These are phyloP conservation scores for Handroanthus guayacan DNA, from an alignment of 257 asterid genomes.

Conservation along the genomic window DNA sequence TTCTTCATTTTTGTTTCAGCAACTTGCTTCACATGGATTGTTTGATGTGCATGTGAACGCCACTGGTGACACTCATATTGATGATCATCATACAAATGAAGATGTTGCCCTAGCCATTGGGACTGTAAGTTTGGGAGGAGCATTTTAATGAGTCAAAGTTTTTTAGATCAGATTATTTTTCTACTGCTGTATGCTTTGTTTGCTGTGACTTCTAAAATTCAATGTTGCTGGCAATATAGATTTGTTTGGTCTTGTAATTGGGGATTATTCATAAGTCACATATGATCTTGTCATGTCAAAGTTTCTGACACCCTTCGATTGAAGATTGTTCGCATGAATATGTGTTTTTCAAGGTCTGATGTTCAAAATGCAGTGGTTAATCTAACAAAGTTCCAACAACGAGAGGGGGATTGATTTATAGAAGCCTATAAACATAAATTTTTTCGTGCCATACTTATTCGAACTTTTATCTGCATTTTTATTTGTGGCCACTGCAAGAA, in stretches of 20 bases:
- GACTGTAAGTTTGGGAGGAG: conserved; percentile 57
- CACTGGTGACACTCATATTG: conserved; percentile 87
- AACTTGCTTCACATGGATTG: conserved; percentile 95
- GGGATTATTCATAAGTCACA: conserved; percentile 4
- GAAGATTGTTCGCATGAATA: not conserved
- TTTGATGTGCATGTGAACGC: conserved; percentile 86
- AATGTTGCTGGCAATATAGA: not conserved
- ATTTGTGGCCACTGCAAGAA: not conserved
- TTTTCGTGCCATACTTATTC: not conserved
- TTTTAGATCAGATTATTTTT: not conserved
- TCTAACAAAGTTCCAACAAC: too few species aligned
- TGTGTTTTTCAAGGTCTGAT: not conserved
- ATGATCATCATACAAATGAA: conserved; percentile 96
- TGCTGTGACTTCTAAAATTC: conserved; percentile 20
- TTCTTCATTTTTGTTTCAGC: conserved; percentile 54
- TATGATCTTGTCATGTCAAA: not conserved
- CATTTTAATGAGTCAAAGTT: not conserved
- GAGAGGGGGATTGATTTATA: too few species aligned
- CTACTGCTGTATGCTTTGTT: conserved; percentile 3
- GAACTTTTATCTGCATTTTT: conserved; percentile 13
- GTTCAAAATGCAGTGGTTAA: not conserved
- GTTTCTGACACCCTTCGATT: not conserved
- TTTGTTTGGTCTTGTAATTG: conserved; percentile 13
- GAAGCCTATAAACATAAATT: not conserved
- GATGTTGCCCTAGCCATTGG: conserved; percentile 92